phyloP scores from a whole-genome alignment of 2,329 filamentous ascomycete genomes.

The Magnaporthiopsis rhizophila region DNA sequence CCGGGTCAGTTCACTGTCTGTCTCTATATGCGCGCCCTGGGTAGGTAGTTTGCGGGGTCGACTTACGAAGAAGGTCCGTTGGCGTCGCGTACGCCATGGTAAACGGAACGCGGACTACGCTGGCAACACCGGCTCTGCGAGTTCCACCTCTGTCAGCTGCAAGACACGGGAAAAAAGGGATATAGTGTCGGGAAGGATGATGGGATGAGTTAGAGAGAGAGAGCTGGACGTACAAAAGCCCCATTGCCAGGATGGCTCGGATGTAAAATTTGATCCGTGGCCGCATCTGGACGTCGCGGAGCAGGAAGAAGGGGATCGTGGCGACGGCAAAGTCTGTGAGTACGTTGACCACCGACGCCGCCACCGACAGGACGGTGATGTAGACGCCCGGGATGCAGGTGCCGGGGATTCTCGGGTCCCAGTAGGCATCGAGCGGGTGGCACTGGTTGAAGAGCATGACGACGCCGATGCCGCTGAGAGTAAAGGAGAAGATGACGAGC shows the following conservation, averaged over 20 bases:
- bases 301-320: slow-evolving; percentile 18
- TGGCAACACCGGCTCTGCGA: slow-evolving; percentile 4
- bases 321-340: slow-evolving; percentile 19
- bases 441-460: slow-evolving; percentile 17
- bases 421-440: slow-evolving; percentile 18
- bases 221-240: not conserved
- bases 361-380: slow-evolving; percentile 20
- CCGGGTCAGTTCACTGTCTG: not conserved
- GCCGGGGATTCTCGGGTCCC: slow-evolving; percentile 14
- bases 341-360: slow-evolving; percentile 21
- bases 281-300: slow-evolving; percentile 20
- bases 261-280: slow-evolving; percentile 10
- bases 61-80: slow-evolving; percentile 35
- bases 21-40: no score
- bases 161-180: no score
- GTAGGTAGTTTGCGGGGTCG: slow-evolving; percentile 3
- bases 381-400: slow-evolving; percentile 16
- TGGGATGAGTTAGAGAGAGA: no score
- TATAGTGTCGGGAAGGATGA: no score
- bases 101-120: not conserved
- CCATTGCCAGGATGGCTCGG: not conserved
- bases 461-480: slow-evolving; percentile 15
- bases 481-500: slow-evolving; percentile 11
- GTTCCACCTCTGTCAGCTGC: not conserved
- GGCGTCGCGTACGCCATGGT: not conserved